These are phyloP conservation scores for Lachnellula hyalina DNA, from an alignment of 2,329 filamentous ascomycete species.

Conservation along the genomic window DNA sequence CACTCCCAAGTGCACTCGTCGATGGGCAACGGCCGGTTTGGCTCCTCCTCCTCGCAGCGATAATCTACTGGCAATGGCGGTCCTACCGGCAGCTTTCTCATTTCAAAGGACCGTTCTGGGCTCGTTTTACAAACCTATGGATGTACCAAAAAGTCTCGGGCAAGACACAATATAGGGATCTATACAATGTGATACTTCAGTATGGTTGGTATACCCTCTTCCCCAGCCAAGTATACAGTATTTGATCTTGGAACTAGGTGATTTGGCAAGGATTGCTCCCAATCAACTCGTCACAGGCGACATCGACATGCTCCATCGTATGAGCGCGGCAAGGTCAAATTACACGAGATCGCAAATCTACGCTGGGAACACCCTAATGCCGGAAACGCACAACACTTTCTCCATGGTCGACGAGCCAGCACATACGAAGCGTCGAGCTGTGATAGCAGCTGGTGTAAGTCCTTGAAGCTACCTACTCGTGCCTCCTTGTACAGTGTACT, in stretches of 20 bases:
- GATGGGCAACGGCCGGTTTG: too few relatives aligned
- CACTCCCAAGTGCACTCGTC: too few relatives aligned
- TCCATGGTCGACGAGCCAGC: conserved; percentile 43
- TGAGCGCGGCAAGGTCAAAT: conserved; percentile 17
- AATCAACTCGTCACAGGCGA: conserved; percentile 23
- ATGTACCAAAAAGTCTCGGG: conserved; percentile 10
- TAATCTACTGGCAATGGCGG: neutral
- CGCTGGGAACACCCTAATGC: conserved; percentile 45
- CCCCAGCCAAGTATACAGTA: neutral
- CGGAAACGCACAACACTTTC: conserved; percentile 49
- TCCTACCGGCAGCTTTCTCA: conserved; percentile 1
- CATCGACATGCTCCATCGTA: conserved; percentile 18
- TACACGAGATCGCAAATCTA: conserved; percentile 29
- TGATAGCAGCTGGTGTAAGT: conserved; percentile 46
- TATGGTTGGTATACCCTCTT: conserved; percentile 13
- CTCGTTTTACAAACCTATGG: conserved; percentile 17
- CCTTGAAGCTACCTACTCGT: neutral
- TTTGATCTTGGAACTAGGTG: neutral
- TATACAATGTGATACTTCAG: conserved; percentile 12
- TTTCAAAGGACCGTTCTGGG: conserved; percentile 16
- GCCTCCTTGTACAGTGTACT: neutral
- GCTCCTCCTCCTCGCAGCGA: too few relatives aligned
- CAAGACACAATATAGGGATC: conserved; percentile 13
- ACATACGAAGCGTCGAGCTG: conserved; percentile 40
- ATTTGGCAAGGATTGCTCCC: conserved; percentile 22